Evolutionary conservation across 495 filamentous ascomycete species (phyloP).

Genomic region (Aeminium ludgeri): DNA sequence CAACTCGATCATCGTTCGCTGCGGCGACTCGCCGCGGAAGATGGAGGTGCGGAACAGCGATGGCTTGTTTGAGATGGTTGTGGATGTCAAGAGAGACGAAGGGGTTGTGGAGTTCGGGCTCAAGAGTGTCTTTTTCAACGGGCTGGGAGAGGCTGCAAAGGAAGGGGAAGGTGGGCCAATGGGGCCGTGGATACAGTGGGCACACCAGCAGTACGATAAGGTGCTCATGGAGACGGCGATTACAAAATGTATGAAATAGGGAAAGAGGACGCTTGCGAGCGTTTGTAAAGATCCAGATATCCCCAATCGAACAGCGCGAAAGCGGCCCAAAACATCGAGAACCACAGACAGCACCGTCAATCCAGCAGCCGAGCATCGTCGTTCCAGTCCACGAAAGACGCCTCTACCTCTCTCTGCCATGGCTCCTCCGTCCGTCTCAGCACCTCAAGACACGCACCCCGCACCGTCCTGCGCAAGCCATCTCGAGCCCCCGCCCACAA

Average conservation of each 20-base stretch:
- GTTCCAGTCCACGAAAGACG: neutral
- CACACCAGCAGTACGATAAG: slow-evolving; percentile 50
- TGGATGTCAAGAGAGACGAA: slow-evolving; percentile 40
- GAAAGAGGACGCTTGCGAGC: too few relatives aligned
- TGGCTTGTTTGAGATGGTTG: slow-evolving; percentile 53
- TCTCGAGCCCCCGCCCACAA: too few relatives aligned
- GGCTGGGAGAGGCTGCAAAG: slow-evolving; percentile 22
- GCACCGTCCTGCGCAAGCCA: slow-evolving; percentile 2
- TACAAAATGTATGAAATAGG: slow-evolving; percentile 19
- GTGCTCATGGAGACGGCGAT: slow-evolving; percentile 41
- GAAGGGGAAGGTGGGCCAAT: slow-evolving; percentile 31
- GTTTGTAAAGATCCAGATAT: too few relatives aligned
- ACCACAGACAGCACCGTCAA: neutral
- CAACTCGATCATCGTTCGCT: slow-evolving; percentile 43
- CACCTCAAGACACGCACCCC: slow-evolving; percentile 12
- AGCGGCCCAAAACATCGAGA: too few relatives aligned
- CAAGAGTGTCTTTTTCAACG: slow-evolving; percentile 50
- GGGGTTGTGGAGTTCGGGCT: slow-evolving; percentile 46
- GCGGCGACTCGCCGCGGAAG: slow-evolving; percentile 48
- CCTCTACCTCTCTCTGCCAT: neutral
- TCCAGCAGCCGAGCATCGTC: slow-evolving; percentile 14
- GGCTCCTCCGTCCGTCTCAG: slow-evolving; percentile 9
- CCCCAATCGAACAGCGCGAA: too few relatives aligned
- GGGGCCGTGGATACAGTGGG: slow-evolving; percentile 36
- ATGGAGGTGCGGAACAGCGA: slow-evolving; percentile 41